phyloP scores from a whole-genome alignment of 345 rosid species.

The Eucalyptus shirleyi region DNA sequence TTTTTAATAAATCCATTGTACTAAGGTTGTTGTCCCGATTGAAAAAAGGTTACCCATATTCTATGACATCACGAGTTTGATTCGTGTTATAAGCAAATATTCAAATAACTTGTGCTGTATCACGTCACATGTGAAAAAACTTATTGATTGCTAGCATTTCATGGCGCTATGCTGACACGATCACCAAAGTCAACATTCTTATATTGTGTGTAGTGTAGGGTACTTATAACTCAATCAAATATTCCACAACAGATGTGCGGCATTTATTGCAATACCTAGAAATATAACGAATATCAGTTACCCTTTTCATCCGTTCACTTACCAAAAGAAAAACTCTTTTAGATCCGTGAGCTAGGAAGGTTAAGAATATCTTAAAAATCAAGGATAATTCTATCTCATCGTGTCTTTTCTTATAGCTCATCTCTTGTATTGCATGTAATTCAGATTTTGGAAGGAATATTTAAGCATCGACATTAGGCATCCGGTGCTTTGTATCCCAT shows the following conservation, averaged over 20 bases:
- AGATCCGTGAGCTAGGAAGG: background rate
- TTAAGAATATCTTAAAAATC: no score
- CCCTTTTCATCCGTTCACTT: background rate
- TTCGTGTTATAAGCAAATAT: background rate
- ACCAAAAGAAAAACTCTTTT: background rate
- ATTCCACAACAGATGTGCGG: rapidly evolving
- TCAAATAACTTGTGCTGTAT: rapidly evolving
- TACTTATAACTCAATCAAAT: background rate
- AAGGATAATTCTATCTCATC: background rate
- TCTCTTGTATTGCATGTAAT: background rate
- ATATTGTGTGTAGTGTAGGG: rapidly evolving
- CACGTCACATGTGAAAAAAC: rapidly evolving
- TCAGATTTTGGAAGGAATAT: background rate
- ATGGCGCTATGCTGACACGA: rapidly evolving
- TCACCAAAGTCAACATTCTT: rapidly evolving
- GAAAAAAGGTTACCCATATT: background rate
- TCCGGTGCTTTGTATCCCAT: background rate
- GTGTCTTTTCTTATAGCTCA: background rate
- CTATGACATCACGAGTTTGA: rapidly evolving
- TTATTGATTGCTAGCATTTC: background rate
- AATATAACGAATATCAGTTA: rapidly evolving
- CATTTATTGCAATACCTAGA: background rate
- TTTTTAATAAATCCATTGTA: no score
- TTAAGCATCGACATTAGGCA: rapidly evolving
- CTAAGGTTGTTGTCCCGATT: background rate